Percentiles rank a stretch among this genome's conserved stretches.
These are phyloP conservation scores for Forsythia viridissima DNA, from an alignment of 257 asterid species.

Conservation along the genomic window DNA sequence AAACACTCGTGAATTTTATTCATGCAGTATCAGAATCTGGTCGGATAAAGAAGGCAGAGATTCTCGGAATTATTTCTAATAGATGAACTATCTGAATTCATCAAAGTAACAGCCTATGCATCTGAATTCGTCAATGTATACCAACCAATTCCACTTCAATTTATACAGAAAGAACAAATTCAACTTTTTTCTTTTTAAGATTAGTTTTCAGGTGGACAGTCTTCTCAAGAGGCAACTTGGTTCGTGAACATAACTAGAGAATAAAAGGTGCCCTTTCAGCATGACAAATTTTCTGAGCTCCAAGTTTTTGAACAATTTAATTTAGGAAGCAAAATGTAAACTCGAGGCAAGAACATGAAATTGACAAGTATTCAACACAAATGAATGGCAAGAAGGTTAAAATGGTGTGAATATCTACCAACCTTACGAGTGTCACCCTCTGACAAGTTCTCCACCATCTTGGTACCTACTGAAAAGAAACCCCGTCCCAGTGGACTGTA, in stretches of 20 bases:
- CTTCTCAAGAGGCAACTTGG: not conserved
- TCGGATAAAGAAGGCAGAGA: not conserved
- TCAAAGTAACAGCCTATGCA: not conserved
- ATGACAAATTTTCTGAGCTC: not conserved
- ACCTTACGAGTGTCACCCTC: conserved; percentile 9
- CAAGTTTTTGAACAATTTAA: not conserved
- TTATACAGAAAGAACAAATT: not conserved
- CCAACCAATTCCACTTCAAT: not conserved
- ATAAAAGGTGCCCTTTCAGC: not conserved
- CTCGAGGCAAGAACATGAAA: not conserved
- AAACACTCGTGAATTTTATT: not conserved
- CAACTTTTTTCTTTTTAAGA: not conserved
- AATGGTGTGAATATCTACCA: not conserved
- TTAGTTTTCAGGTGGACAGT: not conserved
- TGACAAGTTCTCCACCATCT: conserved; percentile 11
- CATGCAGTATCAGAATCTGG: not conserved
- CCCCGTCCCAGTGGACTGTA: conserved; percentile 24
- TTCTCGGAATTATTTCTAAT: not conserved
- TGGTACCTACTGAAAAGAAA: conserved; percentile 15
- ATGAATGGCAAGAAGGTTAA: not conserved
- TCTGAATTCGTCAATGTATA: not conserved
- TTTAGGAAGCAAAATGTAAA: not conserved
- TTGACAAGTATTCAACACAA: not conserved
- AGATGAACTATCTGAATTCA: not conserved
- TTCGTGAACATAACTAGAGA: not conserved